Percentiles rank a stretch among this genome's conserved stretches.
These are phyloP conservation scores for Candida tammaniensis DNA, from an alignment of 805 yeast genomes.

Conservation along the genomic window DNA sequence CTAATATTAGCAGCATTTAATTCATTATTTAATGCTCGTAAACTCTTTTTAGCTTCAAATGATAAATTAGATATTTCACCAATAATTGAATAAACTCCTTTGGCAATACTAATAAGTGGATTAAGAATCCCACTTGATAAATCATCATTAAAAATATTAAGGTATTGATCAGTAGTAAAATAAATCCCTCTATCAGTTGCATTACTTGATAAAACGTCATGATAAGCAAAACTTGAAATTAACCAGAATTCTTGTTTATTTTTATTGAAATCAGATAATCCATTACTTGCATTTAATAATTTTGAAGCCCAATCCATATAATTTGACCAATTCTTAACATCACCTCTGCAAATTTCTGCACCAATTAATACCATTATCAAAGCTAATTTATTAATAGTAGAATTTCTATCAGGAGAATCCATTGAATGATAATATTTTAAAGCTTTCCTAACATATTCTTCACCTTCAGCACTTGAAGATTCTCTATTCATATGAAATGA, in stretches of 20 bases:
- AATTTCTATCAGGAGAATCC: slow-evolving; percentile 24
- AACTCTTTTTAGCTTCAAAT: slow-evolving; percentile 43
- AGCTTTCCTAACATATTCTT: slow-evolving; percentile 46
- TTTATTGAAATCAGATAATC: slow-evolving; percentile 49
- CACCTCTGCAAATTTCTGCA: slow-evolving; percentile 84
- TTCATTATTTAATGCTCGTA: slow-evolving; percentile 7
- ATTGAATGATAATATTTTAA: slow-evolving; percentile 31
- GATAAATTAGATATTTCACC: slow-evolving; percentile 68
- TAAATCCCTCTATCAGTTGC: slow-evolving; percentile 60
- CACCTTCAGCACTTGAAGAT: slow-evolving; percentile 36
- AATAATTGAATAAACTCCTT: slow-evolving; percentile 60
- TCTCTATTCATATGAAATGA: slow-evolving; percentile 45
- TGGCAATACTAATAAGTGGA: slow-evolving; percentile 71
- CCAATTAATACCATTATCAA: slow-evolving; percentile 66
- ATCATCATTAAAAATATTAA: slow-evolving; percentile 42
- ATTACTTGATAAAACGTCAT: slow-evolving; percentile 68
- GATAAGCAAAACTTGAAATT: slow-evolving; percentile 75
- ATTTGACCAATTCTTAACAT: slow-evolving; percentile 71
- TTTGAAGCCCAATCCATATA: slow-evolving; percentile 65
- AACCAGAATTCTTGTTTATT: slow-evolving; percentile 68
- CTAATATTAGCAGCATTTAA: slow-evolving; percentile 11
- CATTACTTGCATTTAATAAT: slow-evolving; percentile 60
- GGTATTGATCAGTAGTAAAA: slow-evolving; percentile 61
- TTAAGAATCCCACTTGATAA: slow-evolving; percentile 48
- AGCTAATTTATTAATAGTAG: slow-evolving; percentile 51